Conservation (phyloP, 208 protist genomes). For the Entamoeba dispar region DNA sequence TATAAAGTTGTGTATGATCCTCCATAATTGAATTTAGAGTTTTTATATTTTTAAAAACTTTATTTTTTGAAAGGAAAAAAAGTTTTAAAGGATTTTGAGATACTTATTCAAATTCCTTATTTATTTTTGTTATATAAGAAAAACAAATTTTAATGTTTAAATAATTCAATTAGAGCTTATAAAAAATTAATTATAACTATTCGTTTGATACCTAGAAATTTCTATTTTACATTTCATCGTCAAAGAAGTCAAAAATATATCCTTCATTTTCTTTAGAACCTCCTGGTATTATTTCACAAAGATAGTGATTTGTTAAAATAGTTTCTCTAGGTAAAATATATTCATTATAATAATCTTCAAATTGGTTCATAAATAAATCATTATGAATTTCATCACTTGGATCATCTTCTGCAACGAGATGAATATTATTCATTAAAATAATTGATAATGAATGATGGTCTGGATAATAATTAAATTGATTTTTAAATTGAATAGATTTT, state of each 20-base stretch:
- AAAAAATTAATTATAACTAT: too few species aligned
- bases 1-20: background rate
- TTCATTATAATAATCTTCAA: background rate
- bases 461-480: background rate
- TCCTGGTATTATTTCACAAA: background rate
- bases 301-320: background rate
- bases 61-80: too few species aligned
- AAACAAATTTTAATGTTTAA: too few species aligned
- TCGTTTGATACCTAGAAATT: too few species aligned
- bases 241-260: too few species aligned
- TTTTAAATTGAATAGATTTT: background rate
- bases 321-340: background rate
- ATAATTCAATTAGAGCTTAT: too few species aligned
- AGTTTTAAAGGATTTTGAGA: too few species aligned
- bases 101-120: too few species aligned
- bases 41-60: background rate
- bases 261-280: background rate
- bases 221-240: too few species aligned
- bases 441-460: background rate
- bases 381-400: background rate
- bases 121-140: too few species aligned
- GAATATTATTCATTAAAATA: background rate
- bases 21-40: background rate
- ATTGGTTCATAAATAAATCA: background rate
- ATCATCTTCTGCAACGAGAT: background rate